Evolutionary conservation across 1,139 yeast genomes (phyloP), one percentile per base, ranked within the genome.

Genomic region (Taphrina pruni): DNA sequence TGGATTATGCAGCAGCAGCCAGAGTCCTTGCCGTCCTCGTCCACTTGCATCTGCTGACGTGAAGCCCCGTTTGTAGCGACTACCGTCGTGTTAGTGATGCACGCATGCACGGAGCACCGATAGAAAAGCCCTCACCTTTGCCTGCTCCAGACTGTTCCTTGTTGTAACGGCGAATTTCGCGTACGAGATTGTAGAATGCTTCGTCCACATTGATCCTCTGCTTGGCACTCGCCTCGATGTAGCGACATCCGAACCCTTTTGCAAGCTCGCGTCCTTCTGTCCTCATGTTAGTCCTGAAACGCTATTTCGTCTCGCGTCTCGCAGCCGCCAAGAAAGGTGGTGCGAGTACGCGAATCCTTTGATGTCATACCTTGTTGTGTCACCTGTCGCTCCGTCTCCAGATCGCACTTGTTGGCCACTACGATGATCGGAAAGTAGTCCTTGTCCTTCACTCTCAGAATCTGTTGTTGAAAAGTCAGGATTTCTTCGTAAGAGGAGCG

Each of bases 201-300:
- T 91, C 96, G 78, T 94, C 97, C 67, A 95, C 98, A 75, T 94
- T 93, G 77, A 91, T 87, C 74, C 96, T 87, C 77, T 89, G 93
- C 81, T 94, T 92, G 45, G 99, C 99, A 69, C 94, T 87, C 1
- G 98, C 90, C 79, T 94, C 99, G 75, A 92, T 83, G 77, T 93
- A 95, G 56, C 90, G 89, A 73, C 96, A 89, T 73, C 86, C 83
- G 76, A 84, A 88, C 71, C 84, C 84, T 74, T 83, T 85, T 48
- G 96, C 93, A 72, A 90, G 83, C 69, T 85, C 85, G 72, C 85
- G 83, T 60, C 96, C 97, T 77, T 90, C 96, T 76, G 88, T 73
- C 83, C n/a, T n/a, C 20, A n/a, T 88, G 39, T 36, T 9, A 17
- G 68, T 6, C 20, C 20, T 1, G 8, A 7, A 17, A 45, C 20